Evolutionary conservation across 176 grass and related monocot genomes (phyloP).

Genomic region (Triticum dicoccoides): DNA sequence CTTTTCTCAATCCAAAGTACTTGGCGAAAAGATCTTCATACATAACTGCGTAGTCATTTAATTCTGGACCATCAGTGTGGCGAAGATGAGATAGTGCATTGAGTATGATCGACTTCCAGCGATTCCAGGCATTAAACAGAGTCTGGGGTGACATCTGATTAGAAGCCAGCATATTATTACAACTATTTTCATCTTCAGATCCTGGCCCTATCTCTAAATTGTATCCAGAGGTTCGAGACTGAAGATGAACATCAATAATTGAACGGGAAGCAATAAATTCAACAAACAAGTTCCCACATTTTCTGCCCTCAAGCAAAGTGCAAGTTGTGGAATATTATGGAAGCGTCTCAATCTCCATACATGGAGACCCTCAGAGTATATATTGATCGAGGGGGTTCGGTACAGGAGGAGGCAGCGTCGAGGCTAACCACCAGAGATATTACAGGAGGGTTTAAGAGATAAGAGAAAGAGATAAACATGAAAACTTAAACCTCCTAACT

Average conservation of each 20-base stretch:
- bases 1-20: slow-evolving; percentile 64
- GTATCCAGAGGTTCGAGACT: slow-evolving; percentile 22
- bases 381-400: too few species aligned
- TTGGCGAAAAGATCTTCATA: slow-evolving; percentile 52
- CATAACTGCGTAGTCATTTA: slow-evolving; percentile 13
- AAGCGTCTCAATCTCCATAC: too few species aligned
- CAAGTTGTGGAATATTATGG: too few species aligned
- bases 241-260: slow-evolving; percentile 65
- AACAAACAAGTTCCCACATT: slow-evolving; percentile 31
- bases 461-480: too few species aligned
- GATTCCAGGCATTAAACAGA: slow-evolving; percentile 49
- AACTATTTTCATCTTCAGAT: slow-evolving; percentile 19
- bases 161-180: slow-evolving; percentile 27
- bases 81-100: slow-evolving; percentile 28
- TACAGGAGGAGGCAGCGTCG: too few species aligned
- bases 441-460: too few species aligned
- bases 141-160: slow-evolving; percentile 43
- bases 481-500: too few species aligned
- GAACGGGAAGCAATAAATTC: slow-evolving; percentile 44
- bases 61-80: background rate
- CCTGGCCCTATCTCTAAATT: slow-evolving; percentile 27
- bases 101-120: slow-evolving; percentile 39
- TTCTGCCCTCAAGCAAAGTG: slow-evolving; percentile 40
- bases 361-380: too few species aligned
- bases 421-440: too few species aligned